Evolutionary conservation across 768 basidiomycete genomes (phyloP).

Genomic region (Amanita muscaria): DNA sequence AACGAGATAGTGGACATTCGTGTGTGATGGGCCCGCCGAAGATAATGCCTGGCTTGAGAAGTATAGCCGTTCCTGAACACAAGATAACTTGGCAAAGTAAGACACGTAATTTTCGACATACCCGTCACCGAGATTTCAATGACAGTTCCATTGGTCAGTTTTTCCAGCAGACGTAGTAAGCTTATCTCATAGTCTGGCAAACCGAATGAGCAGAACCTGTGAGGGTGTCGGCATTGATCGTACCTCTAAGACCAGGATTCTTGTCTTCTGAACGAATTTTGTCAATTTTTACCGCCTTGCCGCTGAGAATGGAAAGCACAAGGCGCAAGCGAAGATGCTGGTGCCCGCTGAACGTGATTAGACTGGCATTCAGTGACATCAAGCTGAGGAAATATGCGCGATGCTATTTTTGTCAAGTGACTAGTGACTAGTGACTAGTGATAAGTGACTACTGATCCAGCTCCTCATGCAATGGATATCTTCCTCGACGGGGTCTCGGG

Average conservation of each 20-base stretch:
- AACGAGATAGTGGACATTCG: conserved; percentile 82
- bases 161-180: conserved; percentile 79
- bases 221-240: conserved; percentile 10
- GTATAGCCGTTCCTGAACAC: conserved; percentile 74
- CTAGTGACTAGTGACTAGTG: too few relatives aligned
- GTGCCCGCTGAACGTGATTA: conserved; percentile 69
- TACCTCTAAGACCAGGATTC: conserved; percentile 90
- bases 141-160: conserved; percentile 85
- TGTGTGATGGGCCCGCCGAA: conserved; percentile 74
- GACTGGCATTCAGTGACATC: conserved; percentile 34
- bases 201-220: not conserved
- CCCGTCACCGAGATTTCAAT: conserved; percentile 97
- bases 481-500: too few relatives aligned
- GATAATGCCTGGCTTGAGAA: conserved; percentile 89
- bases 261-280: conserved; percentile 88
- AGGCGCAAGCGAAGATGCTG: conserved; percentile 77
- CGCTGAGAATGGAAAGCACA: conserved; percentile 83
- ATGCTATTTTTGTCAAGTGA: too few relatives aligned
- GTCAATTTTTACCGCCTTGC: conserved; percentile 76
- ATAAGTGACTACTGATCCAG: too few relatives aligned
- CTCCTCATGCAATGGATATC: too few relatives aligned
- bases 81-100: not conserved
- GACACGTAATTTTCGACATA: conserved; percentile 22
- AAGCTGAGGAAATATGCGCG: not conserved
- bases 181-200: conserved; percentile 84